Evolutionary conservation across 1,284 basidiomycete species (phyloP), one percentile per base, ranked within the genome.

Genomic region (Microbotryomycetes sp.): DNA sequence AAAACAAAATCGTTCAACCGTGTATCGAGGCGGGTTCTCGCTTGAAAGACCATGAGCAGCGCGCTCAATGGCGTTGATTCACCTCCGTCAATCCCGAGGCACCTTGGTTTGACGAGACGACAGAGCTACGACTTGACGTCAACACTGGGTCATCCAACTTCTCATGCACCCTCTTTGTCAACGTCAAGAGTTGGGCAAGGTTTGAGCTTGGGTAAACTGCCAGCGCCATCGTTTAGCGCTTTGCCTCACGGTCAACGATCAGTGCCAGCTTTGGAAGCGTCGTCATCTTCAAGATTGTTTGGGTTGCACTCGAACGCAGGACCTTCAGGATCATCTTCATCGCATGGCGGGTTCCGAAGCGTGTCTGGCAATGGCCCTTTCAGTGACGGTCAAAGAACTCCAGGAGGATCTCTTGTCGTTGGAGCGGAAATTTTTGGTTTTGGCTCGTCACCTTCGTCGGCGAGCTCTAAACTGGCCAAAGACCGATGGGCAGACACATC

Each of bases 351-450:
- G 15, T 9, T 15, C 26, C 50, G 50, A 29, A 52, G 50, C 50
- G 47, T 63, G 3, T 53, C 55, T 2, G 62, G 60, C 1, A n/a
- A n/a, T n/a, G n/a, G n/a, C n/a, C 59, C 66, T 9, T 23, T 52
- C 22, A 56, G 58, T 5, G 65, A 64, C 36, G 65, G 59, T 0
- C 67, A 61, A 50, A 49, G 65, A 4, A 69, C 67, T 4, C 67
- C 67, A 1, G 67, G 67, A 9, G 67, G 67, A 3, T 57, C 53
- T 14, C 49, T 69, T 15, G 67, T 65, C 6, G 59, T 69, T 26
- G 67, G 67, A 6, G 59, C 58, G 23, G 67, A 69, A 45, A 55
- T 69, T 7, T 69, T 69, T 32, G 67, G 67, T 6, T 68, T 68
- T 31, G 67, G 67, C 30, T 54, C 53, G 23, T 12, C 12, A 9